Evolutionary conservation across 129 eudicot genomes (phyloP).

Genomic region (Flaveria sonorensis): DNA sequence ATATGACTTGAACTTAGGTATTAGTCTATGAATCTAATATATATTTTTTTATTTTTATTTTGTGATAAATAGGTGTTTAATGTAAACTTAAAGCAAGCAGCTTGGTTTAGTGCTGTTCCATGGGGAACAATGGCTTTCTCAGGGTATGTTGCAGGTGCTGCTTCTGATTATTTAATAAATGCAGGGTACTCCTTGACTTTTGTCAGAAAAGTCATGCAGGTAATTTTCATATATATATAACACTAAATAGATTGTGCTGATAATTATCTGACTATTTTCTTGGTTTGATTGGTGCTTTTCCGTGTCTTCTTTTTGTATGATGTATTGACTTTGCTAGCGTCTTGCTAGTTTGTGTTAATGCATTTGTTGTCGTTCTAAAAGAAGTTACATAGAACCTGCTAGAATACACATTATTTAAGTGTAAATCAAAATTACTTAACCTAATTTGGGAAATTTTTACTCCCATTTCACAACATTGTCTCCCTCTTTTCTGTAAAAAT

Average conservation of each 20-base stretch:
- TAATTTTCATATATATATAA: slow-evolving; percentile 22
- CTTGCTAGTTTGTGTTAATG: too few relatives aligned
- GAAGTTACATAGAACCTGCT: too few relatives aligned
- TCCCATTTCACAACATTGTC: background rate
- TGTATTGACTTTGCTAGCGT: too few relatives aligned
- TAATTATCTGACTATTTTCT: too few relatives aligned
- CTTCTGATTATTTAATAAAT: slow-evolving; percentile 79
- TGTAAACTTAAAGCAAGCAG: slow-evolving; percentile 93
- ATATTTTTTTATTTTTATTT: background rate
- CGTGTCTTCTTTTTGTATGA: background rate
- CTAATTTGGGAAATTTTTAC: background rate
- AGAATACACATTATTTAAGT: background rate
- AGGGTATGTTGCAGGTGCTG: slow-evolving; percentile 88
- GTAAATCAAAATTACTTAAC: background rate
- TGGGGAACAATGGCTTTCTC: slow-evolving; percentile 99
- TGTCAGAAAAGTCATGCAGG: slow-evolving; percentile 93
- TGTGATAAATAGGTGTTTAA: slow-evolving; percentile 59
- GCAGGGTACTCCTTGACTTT: slow-evolving; percentile 68
- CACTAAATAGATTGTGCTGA: too few relatives aligned
- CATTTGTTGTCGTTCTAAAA: too few relatives aligned
- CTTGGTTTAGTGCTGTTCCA: slow-evolving; percentile 99
- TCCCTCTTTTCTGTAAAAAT: too few relatives aligned
- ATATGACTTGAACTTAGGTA: background rate
- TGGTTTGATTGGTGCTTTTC: background rate
- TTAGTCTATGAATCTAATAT: background rate